These are phyloP conservation scores for Emericellopsis cladophorae DNA, from an alignment of 2,329 filamentous ascomycete species.

Conservation along the genomic window DNA sequence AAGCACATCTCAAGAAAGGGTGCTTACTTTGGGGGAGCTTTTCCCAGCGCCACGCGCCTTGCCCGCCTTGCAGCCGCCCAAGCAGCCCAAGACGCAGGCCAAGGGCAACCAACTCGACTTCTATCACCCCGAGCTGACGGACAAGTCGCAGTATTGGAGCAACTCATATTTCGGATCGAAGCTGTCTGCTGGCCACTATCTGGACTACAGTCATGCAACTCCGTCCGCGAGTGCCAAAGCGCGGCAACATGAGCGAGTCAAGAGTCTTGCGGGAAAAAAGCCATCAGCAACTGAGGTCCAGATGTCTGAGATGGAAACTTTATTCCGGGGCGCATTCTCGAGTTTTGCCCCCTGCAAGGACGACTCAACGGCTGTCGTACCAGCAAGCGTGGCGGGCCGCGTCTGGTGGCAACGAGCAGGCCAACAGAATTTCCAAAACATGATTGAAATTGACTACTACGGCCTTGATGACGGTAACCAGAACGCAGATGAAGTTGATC, in stretches of 20 bases:
- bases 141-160: slow-evolving; percentile 39
- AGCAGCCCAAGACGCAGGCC: slow-evolving; percentile 56
- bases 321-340: slow-evolving; percentile 68
- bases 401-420: slow-evolving; percentile 70
- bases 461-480: slow-evolving; percentile 23
- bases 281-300: slow-evolving; percentile 42
- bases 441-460: slow-evolving; percentile 41
- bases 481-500: slow-evolving; percentile 22
- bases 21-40: slow-evolving; percentile 57
- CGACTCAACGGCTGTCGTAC: slow-evolving; percentile 57
- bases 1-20: slow-evolving; percentile 28
- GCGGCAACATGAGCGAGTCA: slow-evolving; percentile 59
- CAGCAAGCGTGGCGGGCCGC: slow-evolving; percentile 52
- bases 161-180: slow-evolving; percentile 55
- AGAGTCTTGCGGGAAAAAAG: slow-evolving; percentile 52
- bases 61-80: slow-evolving; percentile 56
- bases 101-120: slow-evolving; percentile 45
- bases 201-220: slow-evolving; percentile 55
- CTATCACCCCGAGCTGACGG: slow-evolving; percentile 39
- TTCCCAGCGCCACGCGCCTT: slow-evolving; percentile 58
- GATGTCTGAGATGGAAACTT: slow-evolving; percentile 55
- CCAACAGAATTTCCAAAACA: slow-evolving; percentile 49
- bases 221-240: slow-evolving; percentile 40
- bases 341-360: slow-evolving; percentile 69
- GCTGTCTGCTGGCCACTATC: slow-evolving; percentile 55